phyloP scores from a whole-genome alignment of 2,329 filamentous ascomycete genomes.

The Aspergillus luchuensis region DNA sequence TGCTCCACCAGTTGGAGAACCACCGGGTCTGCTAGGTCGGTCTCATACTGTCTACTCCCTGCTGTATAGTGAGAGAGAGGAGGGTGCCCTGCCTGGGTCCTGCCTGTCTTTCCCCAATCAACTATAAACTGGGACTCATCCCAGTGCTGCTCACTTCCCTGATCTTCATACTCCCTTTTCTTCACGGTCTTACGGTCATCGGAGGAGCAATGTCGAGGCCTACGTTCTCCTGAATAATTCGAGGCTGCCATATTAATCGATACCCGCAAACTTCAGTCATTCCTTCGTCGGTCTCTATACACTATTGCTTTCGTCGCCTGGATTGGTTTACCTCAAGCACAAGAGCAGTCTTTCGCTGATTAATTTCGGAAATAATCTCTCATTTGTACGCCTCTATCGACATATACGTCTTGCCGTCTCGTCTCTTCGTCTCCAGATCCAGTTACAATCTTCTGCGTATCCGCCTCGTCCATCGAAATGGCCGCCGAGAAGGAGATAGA shows the following conservation, averaged over 20 bases:
- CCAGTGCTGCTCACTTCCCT: constrained; percentile 1
- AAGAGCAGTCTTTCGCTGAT: neutral
- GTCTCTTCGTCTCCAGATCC: neutral
- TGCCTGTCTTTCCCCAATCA: neutral
- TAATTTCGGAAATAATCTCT: neutral
- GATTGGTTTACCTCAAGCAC: neutral
- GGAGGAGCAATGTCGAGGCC: neutral
- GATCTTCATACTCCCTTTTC: constrained; percentile 4
- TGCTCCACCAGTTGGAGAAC: neutral
- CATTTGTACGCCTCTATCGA: neutral
- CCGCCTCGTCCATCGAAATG: constrained; percentile 15
- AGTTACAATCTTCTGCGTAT: neutral
- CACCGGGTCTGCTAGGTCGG: neutral
- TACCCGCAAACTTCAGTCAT: neutral
- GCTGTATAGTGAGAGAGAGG: neutral
- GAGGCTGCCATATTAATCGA: neutral
- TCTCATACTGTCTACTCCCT: neutral
- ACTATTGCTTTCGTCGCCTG: neutral
- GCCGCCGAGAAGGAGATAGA: constrained; percentile 21
- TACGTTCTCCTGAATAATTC: too few species aligned
- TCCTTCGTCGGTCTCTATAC: neutral
- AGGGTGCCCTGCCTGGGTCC: neutral
- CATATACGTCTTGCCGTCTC: neutral
- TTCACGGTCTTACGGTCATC: neutral
- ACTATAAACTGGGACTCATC: constrained; percentile 16